These are phyloP conservation scores for Erodium texanum DNA, from an alignment of 441 rosid genomes.

Conservation along the genomic window DNA sequence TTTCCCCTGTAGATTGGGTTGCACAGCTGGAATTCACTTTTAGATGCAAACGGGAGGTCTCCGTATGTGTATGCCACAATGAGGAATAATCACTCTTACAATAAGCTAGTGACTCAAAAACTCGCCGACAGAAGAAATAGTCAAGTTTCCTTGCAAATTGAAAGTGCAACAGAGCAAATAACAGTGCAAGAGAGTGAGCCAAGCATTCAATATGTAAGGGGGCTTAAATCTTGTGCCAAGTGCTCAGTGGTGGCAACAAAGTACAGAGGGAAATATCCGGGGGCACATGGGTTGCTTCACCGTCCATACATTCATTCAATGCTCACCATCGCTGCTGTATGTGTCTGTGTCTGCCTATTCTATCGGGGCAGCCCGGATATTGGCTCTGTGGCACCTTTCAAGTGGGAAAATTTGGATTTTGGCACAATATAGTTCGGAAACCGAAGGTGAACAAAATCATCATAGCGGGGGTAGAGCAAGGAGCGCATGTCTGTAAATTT, in stretches of 20 bases:
- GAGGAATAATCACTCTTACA: constrained; percentile 64
- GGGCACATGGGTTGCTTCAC: constrained; percentile 60
- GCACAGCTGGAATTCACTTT: constrained; percentile 55
- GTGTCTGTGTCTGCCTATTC: constrained; percentile 88
- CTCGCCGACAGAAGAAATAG: constrained; percentile 51
- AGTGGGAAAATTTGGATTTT: constrained; percentile 64
- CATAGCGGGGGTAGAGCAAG: too few species aligned
- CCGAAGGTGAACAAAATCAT: background rate
- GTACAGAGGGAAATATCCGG: constrained; percentile 35
- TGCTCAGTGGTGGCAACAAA: constrained; percentile 54
- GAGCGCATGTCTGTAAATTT: background rate
- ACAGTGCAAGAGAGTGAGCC: constrained; percentile 21
- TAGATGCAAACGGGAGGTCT: constrained; percentile 50
- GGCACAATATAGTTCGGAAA: constrained; percentile 43
- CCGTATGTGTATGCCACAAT: constrained; percentile 54
- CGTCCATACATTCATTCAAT: constrained; percentile 73
- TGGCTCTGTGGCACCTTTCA: constrained; percentile 49
- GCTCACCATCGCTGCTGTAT: constrained; percentile 84
- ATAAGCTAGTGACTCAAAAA: constrained; percentile 58
- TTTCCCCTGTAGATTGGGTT: constrained; percentile 50
- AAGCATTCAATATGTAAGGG: constrained; percentile 20
- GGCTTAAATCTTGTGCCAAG: constrained; percentile 36
- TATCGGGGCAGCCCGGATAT: constrained; percentile 56
- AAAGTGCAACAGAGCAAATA: constrained; percentile 18
- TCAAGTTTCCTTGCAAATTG: constrained; percentile 52